phyloP scores from a whole-genome alignment of 2,329 filamentous ascomycete genomes.

The Zasmidium angulare region DNA sequence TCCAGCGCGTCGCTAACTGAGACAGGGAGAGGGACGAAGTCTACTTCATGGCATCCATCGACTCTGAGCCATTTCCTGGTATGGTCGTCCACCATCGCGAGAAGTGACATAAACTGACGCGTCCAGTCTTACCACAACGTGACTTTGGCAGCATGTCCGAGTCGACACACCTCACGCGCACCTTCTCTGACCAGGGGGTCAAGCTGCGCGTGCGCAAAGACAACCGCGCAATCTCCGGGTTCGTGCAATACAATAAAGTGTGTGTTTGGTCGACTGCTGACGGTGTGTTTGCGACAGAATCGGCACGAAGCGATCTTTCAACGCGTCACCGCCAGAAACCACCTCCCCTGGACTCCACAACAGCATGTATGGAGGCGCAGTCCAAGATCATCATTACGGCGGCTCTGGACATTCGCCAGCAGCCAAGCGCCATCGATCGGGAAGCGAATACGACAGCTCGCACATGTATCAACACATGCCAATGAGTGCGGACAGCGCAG shows the following conservation, averaged over 20 bases:
- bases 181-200: conserved; percentile 85
- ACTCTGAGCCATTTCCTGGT: conserved; percentile 70
- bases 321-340: conserved; percentile 20
- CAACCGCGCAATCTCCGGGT: conserved; percentile 50
- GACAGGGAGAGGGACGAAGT: conserved; percentile 41
- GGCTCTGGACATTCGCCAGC: conserved; percentile 17
- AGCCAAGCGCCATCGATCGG: conserved; percentile 27
- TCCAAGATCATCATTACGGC: conserved; percentile 20
- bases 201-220: conserved; percentile 81
- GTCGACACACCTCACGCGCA: conserved; percentile 76
- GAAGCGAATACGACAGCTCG: conserved; percentile 26
- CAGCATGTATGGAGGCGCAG: conserved; percentile 18
- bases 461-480: conserved; percentile 19
- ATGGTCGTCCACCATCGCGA: conserved; percentile 32
- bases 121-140: conserved; percentile 48
- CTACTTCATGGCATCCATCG: conserved; percentile 53
- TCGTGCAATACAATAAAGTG: too few species aligned
- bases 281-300: conserved; percentile 12
- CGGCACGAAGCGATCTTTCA: conserved; percentile 21
- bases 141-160: conserved; percentile 77
- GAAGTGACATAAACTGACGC: conserved; percentile 5
- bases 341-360: conserved; percentile 18
- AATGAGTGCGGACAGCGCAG: conserved; percentile 10
- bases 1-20: conserved; percentile 2
- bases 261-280: too few species aligned